Conservation (phyloP, 2,329 filamentous ascomycete genomes). For the Raffaelea albimanens region DNA sequence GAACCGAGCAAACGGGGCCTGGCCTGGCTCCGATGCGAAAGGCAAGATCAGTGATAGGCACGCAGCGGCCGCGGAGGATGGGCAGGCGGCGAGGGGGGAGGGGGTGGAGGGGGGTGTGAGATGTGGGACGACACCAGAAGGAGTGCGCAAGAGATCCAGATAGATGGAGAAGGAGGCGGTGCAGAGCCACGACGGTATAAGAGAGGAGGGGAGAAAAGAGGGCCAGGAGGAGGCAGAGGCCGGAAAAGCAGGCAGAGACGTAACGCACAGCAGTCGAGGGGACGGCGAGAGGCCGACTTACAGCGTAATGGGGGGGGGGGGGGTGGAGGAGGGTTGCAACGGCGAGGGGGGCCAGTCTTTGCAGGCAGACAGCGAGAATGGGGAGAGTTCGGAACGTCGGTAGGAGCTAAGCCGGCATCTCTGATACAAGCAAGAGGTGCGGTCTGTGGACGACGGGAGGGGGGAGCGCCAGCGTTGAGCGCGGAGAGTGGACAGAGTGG, state of each 20-base stretch:
- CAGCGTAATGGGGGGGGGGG: too few species aligned
- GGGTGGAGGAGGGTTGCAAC: neutral
- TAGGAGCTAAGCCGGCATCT: slow-evolving; percentile 41
- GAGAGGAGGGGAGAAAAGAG: slow-evolving; percentile 26
- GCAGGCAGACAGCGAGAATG: slow-evolving; percentile 22
- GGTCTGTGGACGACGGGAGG: slow-evolving; percentile 23
- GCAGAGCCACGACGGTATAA: slow-evolving; percentile 43
- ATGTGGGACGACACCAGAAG: slow-evolving; percentile 35
- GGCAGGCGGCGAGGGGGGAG: neutral
- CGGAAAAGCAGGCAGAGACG: too few species aligned
- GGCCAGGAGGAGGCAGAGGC: neutral
- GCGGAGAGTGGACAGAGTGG: slow-evolving; percentile 11
- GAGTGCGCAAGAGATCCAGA: slow-evolving; percentile 25
- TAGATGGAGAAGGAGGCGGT: slow-evolving; percentile 31
- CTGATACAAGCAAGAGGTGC: slow-evolving; percentile 33
- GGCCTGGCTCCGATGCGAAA: slow-evolving; percentile 14
- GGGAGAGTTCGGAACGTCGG: slow-evolving; percentile 38
- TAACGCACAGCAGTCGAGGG: too few species aligned
- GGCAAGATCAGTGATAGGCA: slow-evolving; percentile 11
- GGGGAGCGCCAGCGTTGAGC: slow-evolving; percentile 27
- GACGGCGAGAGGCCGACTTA: too few species aligned
- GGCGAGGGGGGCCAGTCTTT: too few species aligned
- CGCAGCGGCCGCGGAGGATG: too few species aligned
- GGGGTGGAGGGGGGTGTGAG: neutral
- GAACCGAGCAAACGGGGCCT: slow-evolving; percentile 15